Base-by-base conservation (phyloP, 2,329 filamentous ascomycete species). In the Triangularia setosa region DNA sequence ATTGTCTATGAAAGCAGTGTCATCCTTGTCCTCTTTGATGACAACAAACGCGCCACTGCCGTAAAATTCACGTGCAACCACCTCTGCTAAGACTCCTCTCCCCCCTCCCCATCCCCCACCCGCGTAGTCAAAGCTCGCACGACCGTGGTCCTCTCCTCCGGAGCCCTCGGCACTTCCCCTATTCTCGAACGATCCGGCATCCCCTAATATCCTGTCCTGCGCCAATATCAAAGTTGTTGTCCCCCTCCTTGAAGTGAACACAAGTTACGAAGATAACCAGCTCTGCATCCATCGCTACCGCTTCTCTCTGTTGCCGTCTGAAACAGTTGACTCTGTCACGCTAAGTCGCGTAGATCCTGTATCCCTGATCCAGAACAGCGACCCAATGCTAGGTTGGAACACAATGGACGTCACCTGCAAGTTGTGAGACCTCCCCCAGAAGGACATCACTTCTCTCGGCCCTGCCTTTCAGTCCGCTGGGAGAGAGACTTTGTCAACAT, bases 371-470 rank as follows among this genome's bases (percentile, higher is more conserved):
- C 73, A 75, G 57, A 73, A 77, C 24, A 81, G 81, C 12, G 79
- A 85, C 61, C 75, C 81, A 12, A 73, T 83, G 2, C 72, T 88
- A 1, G 84, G 85, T 4, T 87, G 84, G 81, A 88, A 88, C 64
- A 78, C 74, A 0, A 78, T 85, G 65, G 86, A 88, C 65, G 75
- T 83, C n/a, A 76, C 77, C 2, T 79, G 78, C 58, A 88, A 88
- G 70, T 72, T 88, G 25, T 80, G 86, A 1, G 84, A 85, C n/a
- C 35, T 40, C 4, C 4, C 35, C 14, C 11, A 40, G 0, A 80
- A 81, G 0, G 78, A 83, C 4, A 72, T 75, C 12, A 85, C 76
- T 9, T 74, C 77, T 1, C 76, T 88, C 0, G 84, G 84, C 0
- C 79, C 81, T 4, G 80, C 80, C 0, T 86, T 88, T 70, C 74